These are phyloP conservation scores for Yamadazyma nakazawae DNA, from an alignment of 805 yeast genomes.

Conservation along the genomic window DNA sequence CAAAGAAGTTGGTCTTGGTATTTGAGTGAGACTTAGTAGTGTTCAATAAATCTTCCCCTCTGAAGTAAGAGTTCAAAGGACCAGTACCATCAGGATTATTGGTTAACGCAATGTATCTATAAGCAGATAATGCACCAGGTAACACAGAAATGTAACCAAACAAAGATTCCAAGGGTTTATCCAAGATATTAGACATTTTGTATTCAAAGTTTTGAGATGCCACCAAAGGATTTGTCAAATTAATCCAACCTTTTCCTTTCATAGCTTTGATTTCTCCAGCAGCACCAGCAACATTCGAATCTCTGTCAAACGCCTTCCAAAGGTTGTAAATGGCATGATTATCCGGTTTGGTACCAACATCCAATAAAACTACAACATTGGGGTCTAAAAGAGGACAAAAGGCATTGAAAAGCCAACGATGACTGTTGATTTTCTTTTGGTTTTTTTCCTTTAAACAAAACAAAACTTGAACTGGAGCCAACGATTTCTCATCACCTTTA, in stretches of 20 bases:
- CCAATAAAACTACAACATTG: conserved; percentile 81
- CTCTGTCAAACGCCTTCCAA: conserved; percentile 97
- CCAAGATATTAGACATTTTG: conserved; percentile 93
- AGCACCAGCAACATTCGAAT: conserved; percentile 97
- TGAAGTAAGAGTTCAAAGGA: conserved; percentile 82
- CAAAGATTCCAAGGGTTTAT: conserved; percentile 87
- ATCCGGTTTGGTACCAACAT: conserved; percentile 98
- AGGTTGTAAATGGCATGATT: conserved; percentile 82
- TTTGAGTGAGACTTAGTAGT: conserved; percentile 25
- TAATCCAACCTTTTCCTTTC: conserved; percentile 85
- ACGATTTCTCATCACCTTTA: conserved; percentile 83
- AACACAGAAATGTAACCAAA: conserved; percentile 92
- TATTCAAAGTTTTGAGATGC: conserved; percentile 97
- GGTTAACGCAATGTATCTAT: conserved; percentile 80
- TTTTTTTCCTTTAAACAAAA: conserved; percentile 92
- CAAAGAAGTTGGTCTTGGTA: conserved; percentile 72
- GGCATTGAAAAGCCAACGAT: conserved; percentile 96
- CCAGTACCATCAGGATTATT: conserved; percentile 91
- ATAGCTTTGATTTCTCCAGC: conserved; percentile 97
- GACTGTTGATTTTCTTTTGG: conserved; percentile 92
- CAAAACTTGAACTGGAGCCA: conserved; percentile 91
- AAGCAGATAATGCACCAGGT: conserved; percentile 96
- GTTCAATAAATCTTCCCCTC: conserved; percentile 65
- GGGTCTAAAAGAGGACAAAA: conserved; percentile 91
- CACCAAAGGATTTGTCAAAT: conserved; percentile 83